A percentile compares a stretch with the other conserved stretches of the same genome.
Conservation (phyloP, 2,329 filamentous ascomycete species). For the Xylaria sp. region DNA sequence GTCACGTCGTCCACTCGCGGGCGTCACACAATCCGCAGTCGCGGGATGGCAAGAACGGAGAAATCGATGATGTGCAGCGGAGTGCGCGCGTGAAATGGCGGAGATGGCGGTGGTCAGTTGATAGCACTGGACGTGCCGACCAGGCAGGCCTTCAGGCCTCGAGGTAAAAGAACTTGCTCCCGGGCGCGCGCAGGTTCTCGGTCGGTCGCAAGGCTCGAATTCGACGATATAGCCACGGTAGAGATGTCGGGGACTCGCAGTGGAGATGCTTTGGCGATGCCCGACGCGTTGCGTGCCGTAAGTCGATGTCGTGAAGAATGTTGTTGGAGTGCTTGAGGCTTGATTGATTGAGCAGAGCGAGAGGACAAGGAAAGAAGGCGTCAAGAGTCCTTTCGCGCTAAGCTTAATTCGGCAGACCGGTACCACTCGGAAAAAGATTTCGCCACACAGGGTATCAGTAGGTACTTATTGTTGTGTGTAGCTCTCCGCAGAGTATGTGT, state of each 20-base stretch:
- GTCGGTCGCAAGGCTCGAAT: conserved; percentile 45
- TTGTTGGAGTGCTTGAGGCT: conserved; percentile 57
- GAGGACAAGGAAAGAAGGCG: conserved; percentile 42
- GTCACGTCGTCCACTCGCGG: conserved; percentile 39
- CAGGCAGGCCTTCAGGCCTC: conserved; percentile 54
- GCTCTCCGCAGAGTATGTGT: neutral
- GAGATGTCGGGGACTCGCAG: conserved; percentile 50
- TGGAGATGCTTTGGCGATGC: conserved; percentile 56
- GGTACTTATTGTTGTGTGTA: conserved; percentile 20
- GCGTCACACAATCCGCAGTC: neutral
- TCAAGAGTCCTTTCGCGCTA: conserved; percentile 50
- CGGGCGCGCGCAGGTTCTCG: conserved; percentile 41
- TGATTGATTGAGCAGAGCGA: conserved; percentile 37
- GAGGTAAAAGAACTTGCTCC: conserved; percentile 41
- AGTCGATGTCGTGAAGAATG: conserved; percentile 48
- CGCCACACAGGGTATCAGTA: conserved; percentile 27
- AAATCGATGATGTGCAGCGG: conserved; percentile 38
- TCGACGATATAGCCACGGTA: conserved; percentile 48
- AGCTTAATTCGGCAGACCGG: conserved; percentile 45
- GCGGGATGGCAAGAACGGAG: conserved; percentile 35
- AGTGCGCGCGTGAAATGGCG: conserved; percentile 46
- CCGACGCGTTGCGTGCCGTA: conserved; percentile 64
- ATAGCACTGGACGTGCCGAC: conserved; percentile 57
- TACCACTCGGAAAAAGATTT: conserved; percentile 42
- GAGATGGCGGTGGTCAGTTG: conserved; percentile 41